A percentile compares a stretch with the other conserved stretches of the same genome.
Conservation (phyloP, 495 filamentous ascomycete genomes). For the Penicillium atrosanguineum region DNA sequence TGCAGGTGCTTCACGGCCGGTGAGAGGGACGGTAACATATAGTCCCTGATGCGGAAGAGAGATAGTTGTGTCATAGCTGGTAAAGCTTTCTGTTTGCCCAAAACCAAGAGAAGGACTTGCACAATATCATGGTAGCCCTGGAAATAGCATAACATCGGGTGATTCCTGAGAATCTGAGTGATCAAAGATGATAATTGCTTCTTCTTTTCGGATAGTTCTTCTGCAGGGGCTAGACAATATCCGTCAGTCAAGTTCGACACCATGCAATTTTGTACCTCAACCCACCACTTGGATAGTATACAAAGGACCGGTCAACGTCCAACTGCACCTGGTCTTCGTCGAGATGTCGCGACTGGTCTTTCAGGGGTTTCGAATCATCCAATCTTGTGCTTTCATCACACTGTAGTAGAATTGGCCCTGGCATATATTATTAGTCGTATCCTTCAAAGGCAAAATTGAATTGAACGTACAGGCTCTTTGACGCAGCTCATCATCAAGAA, state of each 20-base stretch:
- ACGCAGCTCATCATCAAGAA: conserved; percentile 78
- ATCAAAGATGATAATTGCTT: conserved; percentile 73
- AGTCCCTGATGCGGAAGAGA: conserved; percentile 87
- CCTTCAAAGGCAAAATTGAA: neutral
- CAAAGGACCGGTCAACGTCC: conserved; percentile 93
- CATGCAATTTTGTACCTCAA: neutral
- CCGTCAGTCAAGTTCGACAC: conserved; percentile 4
- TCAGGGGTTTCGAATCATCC: conserved; percentile 42
- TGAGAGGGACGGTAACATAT: conserved; percentile 89
- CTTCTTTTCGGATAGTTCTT: conserved; percentile 64
- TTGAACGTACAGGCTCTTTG: conserved; percentile 65
- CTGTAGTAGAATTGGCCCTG: conserved; percentile 82
- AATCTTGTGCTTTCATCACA: conserved; percentile 30
- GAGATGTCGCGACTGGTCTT: conserved; percentile 60
- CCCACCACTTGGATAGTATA: conserved; percentile 88
- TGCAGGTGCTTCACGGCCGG: conserved; percentile 79
- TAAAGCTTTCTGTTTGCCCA: conserved; percentile 55
- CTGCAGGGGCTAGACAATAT: conserved; percentile 37
- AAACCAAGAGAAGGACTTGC: conserved; percentile 88
- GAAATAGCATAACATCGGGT: conserved; percentile 92
- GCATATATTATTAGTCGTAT: conserved; percentile 2
- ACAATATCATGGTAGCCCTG: conserved; percentile 99
- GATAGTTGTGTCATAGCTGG: conserved; percentile 74
- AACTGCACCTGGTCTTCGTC: conserved; percentile 87
- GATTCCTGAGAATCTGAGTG: conserved; percentile 65